Percentiles rank a stretch among this genome's conserved stretches.
phyloP scores from a whole-genome alignment of 1,139 yeast genomes.

The Geotrichum restrictum region DNA sequence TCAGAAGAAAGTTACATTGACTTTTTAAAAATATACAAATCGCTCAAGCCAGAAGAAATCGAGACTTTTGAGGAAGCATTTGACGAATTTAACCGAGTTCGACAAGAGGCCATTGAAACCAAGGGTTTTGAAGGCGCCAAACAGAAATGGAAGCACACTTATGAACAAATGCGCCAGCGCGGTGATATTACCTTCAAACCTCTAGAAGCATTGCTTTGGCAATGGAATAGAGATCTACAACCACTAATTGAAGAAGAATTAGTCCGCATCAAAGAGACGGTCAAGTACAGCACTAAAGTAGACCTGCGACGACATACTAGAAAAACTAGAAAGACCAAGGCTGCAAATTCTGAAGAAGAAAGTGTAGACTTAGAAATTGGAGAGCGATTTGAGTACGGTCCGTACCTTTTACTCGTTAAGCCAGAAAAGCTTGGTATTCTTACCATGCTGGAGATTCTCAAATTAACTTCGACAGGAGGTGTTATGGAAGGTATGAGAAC shows the following conservation, averaged over 20 bases:
- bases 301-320: slow-evolving; percentile 13
- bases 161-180: slow-evolving; percentile 55
- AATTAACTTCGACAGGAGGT: slow-evolving; percentile 71
- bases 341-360: slow-evolving; percentile 22
- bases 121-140: slow-evolving; percentile 81
- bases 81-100: slow-evolving; percentile 63
- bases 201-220: slow-evolving; percentile 70
- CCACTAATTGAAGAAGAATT: slow-evolving; percentile 67
- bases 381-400: slow-evolving; percentile 69
- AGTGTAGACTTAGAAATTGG: slow-evolving; percentile 33
- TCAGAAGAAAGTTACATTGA: slow-evolving; percentile 45
- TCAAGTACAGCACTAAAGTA: slow-evolving; percentile 24
- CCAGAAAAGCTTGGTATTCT: slow-evolving; percentile 82
- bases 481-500: slow-evolving; percentile 81
- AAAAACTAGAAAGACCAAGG: slow-evolving; percentile 7
- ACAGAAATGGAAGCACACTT: slow-evolving; percentile 83
- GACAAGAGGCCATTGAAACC: slow-evolving; percentile 73
- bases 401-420: slow-evolving; percentile 64
- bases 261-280: slow-evolving; percentile 35
- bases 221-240: slow-evolving; percentile 66
- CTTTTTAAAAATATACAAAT: slow-evolving; percentile 61
- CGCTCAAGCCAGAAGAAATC: slow-evolving; percentile 48
- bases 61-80: slow-evolving; percentile 58
- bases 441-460: slow-evolving; percentile 75
- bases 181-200: slow-evolving; percentile 47